Evolutionary conservation across 768 basidiomycete species (phyloP).

Genomic region (Trametes cinnabarina): DNA sequence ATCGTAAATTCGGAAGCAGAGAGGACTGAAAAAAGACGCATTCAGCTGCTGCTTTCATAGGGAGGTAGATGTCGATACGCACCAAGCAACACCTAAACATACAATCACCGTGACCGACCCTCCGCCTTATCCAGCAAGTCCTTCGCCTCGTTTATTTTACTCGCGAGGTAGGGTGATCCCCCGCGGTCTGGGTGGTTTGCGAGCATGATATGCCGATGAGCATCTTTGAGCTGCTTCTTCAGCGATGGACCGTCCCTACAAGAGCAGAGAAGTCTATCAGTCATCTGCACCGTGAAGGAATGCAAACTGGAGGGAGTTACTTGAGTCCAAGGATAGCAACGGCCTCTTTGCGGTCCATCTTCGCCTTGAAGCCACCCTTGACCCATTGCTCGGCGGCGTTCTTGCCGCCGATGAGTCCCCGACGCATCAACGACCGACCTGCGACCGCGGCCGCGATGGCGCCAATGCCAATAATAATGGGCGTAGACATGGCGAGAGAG

Average conservation of each 20-base stretch:
- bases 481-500: constrained; percentile 62
- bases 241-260: constrained; percentile 77
- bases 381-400: constrained; percentile 79
- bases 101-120: constrained; percentile 36
- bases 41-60: background rate
- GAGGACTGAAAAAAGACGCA: background rate
- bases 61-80: background rate
- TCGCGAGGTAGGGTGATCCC: constrained; percentile 96
- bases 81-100: constrained; percentile 4
- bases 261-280: background rate
- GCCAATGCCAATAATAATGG: constrained; percentile 71
- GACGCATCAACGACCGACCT: constrained; percentile 68
- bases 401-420: constrained; percentile 56
- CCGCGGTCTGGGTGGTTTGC: constrained; percentile 99
- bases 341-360: constrained; percentile 97
- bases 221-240: constrained; percentile 84
- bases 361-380: constrained; percentile 90
- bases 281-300: background rate
- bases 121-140: constrained; percentile 85
- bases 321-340: constrained; percentile 88
- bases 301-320: constrained; percentile 66
- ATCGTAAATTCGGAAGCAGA: constrained; percentile 14
- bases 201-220: constrained; percentile 95
- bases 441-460: constrained; percentile 75
- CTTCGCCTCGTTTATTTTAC: constrained; percentile 99